A percentile compares a stretch with the other conserved stretches of the same genome.
Conservation (phyloP, 495 filamentous ascomycete species). For the Penicillium paradoxum region DNA sequence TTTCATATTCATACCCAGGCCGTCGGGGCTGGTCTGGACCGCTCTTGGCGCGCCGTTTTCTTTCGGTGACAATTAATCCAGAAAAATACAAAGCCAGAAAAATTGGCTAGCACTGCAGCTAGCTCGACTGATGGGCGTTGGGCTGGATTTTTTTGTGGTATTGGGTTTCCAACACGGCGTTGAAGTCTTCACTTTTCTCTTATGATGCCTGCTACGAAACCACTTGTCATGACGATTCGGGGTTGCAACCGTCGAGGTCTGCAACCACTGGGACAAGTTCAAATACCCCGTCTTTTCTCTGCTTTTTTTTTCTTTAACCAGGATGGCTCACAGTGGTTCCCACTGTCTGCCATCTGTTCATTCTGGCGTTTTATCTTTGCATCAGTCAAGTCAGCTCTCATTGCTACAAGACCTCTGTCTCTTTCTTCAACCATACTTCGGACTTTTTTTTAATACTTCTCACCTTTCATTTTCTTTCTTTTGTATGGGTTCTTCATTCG, state of each 20-base stretch:
- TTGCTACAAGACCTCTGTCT: conserved; percentile 1
- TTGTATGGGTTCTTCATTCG: neutral
- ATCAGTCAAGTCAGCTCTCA: conserved; percentile 1
- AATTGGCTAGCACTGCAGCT: conserved; percentile 10
- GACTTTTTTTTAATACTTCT: conserved; percentile 1
- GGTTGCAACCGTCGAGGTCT: neutral
- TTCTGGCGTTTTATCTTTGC: conserved; percentile 2
- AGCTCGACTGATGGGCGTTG: neutral
- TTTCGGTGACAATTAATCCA: conserved; percentile 8
- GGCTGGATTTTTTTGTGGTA: neutral
- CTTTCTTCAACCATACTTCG: neutral
- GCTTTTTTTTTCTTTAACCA: neutral
- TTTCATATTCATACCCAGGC: conserved; percentile 19
- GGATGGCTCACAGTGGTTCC: neutral
- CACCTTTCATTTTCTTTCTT: neutral
- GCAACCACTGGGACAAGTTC: conserved; percentile 2
- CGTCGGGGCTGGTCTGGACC: conserved; percentile 31
- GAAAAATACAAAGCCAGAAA: conserved; percentile 9
- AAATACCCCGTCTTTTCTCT: conserved; percentile 7
- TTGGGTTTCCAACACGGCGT: conserved; percentile 6
- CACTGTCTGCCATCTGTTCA: neutral
- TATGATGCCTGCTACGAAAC: conserved; percentile 5
- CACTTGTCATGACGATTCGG: conserved; percentile 4
- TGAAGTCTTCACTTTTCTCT: neutral
- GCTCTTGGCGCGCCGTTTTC: conserved; percentile 13